Evolutionary conservation across 495 filamentous ascomycete genomes (phyloP).

Genomic region (Aspergillus kassunensis): DNA sequence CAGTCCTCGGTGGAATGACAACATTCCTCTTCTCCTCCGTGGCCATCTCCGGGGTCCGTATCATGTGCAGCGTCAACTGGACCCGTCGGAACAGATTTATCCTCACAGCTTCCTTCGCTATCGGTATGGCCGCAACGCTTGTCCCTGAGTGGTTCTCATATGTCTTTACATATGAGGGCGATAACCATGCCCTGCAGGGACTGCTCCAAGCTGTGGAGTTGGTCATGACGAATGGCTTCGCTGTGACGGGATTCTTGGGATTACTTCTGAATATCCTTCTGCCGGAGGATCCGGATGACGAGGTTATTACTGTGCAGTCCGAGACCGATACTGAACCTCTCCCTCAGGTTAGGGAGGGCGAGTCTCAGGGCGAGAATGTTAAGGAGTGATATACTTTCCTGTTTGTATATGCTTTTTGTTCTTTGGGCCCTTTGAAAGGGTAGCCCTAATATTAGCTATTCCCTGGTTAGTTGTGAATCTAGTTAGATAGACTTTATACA

Average conservation of each 20-base stretch:
- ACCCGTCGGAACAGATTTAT: constrained; percentile 86
- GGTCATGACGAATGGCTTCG: constrained; percentile 68
- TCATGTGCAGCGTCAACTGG: constrained; percentile 74
- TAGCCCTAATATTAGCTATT: too few relatives aligned
- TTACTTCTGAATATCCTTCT: constrained; percentile 71
- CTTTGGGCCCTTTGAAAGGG: not conserved
- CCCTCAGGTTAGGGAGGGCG: not conserved
- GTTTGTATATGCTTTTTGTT: not conserved
- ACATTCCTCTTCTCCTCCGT: constrained; percentile 86
- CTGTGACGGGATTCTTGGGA: constrained; percentile 64
- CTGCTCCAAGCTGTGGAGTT: constrained; percentile 80
- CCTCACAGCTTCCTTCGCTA: constrained; percentile 68
- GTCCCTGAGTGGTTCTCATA: constrained; percentile 73
- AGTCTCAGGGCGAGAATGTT: not conserved
- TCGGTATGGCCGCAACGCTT: constrained; percentile 79
- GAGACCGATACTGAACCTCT: constrained; percentile 17
- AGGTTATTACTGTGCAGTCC: constrained; percentile 28
- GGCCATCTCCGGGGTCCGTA: constrained; percentile 79
- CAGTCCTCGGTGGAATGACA: constrained; percentile 90
- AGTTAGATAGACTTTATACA: too few relatives aligned
- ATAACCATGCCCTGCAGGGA: constrained; percentile 67
- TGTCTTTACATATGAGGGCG: constrained; percentile 70
- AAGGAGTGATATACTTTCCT: not conserved
- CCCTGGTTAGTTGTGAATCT: too few relatives aligned
- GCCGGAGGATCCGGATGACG: constrained; percentile 67